A percentile compares a stretch with the other conserved stretches of the same genome.
Evolutionary conservation across 768 basidiomycete genomes (phyloP).

Genomic region (Lactarius pseudohatsudake): DNA sequence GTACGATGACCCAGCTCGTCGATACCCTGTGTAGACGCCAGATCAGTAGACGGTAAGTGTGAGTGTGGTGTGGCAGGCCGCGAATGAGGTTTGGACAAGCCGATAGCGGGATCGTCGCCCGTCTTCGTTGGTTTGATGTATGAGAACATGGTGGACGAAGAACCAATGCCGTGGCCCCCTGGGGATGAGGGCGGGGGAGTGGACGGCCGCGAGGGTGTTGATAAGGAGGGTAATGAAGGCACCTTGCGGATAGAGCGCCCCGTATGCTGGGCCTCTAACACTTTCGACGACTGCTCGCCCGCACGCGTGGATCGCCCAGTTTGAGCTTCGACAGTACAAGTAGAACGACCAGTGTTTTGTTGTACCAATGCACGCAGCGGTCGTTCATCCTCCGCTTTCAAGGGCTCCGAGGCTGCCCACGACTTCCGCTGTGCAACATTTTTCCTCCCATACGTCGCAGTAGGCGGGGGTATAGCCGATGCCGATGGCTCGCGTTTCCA

Average conservation of each 20-base stretch:
- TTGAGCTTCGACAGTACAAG: conserved; percentile 7
- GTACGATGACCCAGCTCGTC: conserved; percentile 42
- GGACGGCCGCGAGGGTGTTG: conserved; percentile 17
- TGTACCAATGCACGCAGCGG: conserved; percentile 3
- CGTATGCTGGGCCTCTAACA: conserved; percentile 6
- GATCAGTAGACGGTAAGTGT: conserved; percentile 13
- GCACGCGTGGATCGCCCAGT: conserved; percentile 12
- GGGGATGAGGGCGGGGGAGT: conserved; percentile 17
- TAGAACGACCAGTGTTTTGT: conserved; percentile 1
- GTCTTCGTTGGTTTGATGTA: conserved; percentile 54
- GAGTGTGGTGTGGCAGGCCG: conserved; percentile 29
- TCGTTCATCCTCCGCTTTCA: conserved; percentile 13
- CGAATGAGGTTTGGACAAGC: conserved; percentile 26
- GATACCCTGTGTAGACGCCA: conserved; percentile 31
- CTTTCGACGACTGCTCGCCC: conserved; percentile 2
- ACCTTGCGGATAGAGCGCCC: conserved; percentile 20
- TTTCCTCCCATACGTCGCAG: conserved; percentile 5
- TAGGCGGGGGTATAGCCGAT: background rate
- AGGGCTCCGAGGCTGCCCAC: conserved; percentile 16
- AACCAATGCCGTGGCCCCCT: conserved; percentile 46
- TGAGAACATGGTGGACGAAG: conserved; percentile 74
- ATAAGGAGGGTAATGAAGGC: conserved; percentile 20
- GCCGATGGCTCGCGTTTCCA: conserved; percentile 25
- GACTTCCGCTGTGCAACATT: conserved; percentile 19
- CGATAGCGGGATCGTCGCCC: conserved; percentile 42